These are phyloP conservation scores for Claviceps monticola DNA, from an alignment of 2,329 filamentous ascomycete species.

Conservation along the genomic window DNA sequence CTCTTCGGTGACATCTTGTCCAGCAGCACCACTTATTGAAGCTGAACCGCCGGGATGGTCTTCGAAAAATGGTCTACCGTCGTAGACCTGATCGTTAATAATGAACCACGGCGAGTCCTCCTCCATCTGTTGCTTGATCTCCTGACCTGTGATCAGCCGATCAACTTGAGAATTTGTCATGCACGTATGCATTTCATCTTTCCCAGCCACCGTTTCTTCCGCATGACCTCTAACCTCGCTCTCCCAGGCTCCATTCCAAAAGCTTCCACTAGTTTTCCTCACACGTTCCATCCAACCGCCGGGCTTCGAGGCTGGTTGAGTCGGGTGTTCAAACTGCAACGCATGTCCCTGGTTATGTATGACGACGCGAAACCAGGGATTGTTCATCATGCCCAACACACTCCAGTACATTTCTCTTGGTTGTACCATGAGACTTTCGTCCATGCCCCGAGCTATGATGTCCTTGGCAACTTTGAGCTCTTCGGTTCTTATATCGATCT, in stretches of 20 bases:
- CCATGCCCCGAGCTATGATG: slow-evolving; percentile 76
- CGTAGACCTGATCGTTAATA: slow-evolving; percentile 76
- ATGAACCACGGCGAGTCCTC: slow-evolving; percentile 72
- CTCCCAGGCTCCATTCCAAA: slow-evolving; percentile 80
- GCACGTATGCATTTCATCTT: slow-evolving; percentile 50
- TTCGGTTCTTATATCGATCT: slow-evolving; percentile 48
- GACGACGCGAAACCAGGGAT: slow-evolving; percentile 77
- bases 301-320: slow-evolving; percentile 60
- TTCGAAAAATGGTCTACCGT: slow-evolving; percentile 68
- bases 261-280: slow-evolving; percentile 67
- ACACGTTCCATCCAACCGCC: slow-evolving; percentile 91
- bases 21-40: slow-evolving; percentile 73
- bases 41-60: slow-evolving; percentile 76
- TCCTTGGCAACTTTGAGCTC: slow-evolving; percentile 53
- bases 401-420: slow-evolving; percentile 95
- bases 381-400: slow-evolving; percentile 95
- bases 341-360: slow-evolving; percentile 50
- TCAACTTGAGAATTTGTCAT: slow-evolving; percentile 61
- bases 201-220: slow-evolving; percentile 27
- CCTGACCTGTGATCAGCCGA: slow-evolving; percentile 51
- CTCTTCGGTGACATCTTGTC: slow-evolving; percentile 70
- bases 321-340: slow-evolving; percentile 77
- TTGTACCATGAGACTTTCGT: slow-evolving; percentile 75
- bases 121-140: slow-evolving; percentile 54
- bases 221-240: slow-evolving; percentile 43